These are phyloP conservation scores for Mycosarcoma mackinlayi DNA, from an alignment of 1,284 basidiomycete species.

Conservation along the genomic window DNA sequence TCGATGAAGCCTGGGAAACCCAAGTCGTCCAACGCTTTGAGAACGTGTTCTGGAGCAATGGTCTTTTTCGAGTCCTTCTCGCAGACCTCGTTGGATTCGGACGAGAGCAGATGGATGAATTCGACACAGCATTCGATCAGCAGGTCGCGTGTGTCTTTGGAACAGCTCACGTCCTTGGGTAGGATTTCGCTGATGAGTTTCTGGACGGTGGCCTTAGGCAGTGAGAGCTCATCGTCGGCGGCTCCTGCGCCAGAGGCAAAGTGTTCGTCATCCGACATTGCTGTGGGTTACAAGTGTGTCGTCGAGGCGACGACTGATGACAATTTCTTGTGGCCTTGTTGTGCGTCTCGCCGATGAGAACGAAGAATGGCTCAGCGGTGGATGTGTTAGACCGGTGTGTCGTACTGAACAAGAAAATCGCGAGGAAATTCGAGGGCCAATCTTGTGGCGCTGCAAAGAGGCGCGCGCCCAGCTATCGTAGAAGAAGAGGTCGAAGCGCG, in stretches of 20 bases:
- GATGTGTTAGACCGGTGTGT: too few species aligned
- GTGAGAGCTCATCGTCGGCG: conserved; percentile 86
- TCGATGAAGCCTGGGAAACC: conserved; percentile 88
- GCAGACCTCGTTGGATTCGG: conserved; percentile 97
- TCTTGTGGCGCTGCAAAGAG: too few species aligned
- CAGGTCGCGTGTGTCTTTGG: conserved; percentile 94
- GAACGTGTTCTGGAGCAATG: conserved; percentile 97
- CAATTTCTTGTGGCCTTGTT: not conserved
- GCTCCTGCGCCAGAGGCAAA: conserved; percentile 71
- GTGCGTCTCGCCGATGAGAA: too few species aligned
- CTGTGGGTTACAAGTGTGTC: too few species aligned
- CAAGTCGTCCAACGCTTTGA: conserved; percentile 87
- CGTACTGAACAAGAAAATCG: too few species aligned
- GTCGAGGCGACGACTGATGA: not conserved
- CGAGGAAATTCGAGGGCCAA: too few species aligned
- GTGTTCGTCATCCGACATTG: conserved; percentile 89
- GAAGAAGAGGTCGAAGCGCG: too few species aligned
- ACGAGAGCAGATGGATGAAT: conserved; percentile 97
- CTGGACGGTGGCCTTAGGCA: conserved; percentile 96
- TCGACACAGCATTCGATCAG: conserved; percentile 99
- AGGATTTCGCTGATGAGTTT: conserved; percentile 95
- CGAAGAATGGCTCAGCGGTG: too few species aligned
- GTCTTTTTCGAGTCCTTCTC: conserved; percentile 99
- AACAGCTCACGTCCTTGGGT: conserved; percentile 86
- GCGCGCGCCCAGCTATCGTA: too few species aligned